These are phyloP conservation scores for Austropuccinia psidii DNA, from an alignment of 1,284 basidiomycete genomes.

Conservation along the genomic window DNA sequence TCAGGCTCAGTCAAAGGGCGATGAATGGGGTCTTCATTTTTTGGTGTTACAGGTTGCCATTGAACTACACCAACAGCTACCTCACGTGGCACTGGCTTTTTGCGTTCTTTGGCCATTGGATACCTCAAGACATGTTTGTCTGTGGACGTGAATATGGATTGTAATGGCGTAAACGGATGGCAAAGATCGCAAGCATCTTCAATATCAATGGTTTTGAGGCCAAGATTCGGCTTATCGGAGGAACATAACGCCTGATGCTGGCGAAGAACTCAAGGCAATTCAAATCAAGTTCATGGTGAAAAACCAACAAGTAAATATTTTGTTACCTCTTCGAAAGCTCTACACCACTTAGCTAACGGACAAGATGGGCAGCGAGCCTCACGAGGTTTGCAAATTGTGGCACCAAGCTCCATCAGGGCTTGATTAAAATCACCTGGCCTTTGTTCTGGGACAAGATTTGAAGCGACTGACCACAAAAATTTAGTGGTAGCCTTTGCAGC, in stretches of 20 bases:
- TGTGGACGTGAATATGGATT: background rate
- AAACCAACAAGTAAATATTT: background rate
- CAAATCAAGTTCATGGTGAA: background rate
- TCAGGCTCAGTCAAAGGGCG: slow-evolving; percentile 40
- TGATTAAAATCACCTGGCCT: slow-evolving; percentile 76
- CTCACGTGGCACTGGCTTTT: slow-evolving; percentile 13
- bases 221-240: no score
- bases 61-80: slow-evolving; percentile 24
- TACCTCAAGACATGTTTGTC: slow-evolving; percentile 5
- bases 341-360: slow-evolving; percentile 62
- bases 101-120: slow-evolving; percentile 33
- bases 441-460: slow-evolving; percentile 56
- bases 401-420: slow-evolving; percentile 76
- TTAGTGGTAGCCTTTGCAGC: slow-evolving; percentile 69
- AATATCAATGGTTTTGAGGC: slow-evolving; percentile 17
- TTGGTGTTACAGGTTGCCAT: background rate
- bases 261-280: background rate
- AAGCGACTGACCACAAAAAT: slow-evolving; percentile 71
- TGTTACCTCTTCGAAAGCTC: slow-evolving; percentile 55
- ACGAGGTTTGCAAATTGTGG: slow-evolving; percentile 77
- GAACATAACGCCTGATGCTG: background rate
- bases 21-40: slow-evolving; percentile 14
- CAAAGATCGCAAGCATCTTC: slow-evolving; percentile 23
- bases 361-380: slow-evolving; percentile 66
- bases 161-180: background rate